Evolutionary conservation across 2,329 filamentous ascomycete species (phyloP).

Genomic region (Daldinia sp.): DNA sequence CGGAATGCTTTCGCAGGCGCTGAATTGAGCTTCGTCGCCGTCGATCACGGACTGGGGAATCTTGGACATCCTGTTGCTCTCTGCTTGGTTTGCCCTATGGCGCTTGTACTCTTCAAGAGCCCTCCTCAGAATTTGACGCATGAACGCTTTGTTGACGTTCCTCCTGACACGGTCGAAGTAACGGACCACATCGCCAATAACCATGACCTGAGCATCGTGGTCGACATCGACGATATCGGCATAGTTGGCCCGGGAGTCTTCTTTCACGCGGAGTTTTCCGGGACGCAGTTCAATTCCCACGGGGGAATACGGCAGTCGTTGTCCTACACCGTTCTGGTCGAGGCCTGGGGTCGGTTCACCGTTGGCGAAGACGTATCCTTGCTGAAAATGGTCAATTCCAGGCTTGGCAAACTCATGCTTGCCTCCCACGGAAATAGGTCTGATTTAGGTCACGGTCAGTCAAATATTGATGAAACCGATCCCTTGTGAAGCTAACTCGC

Average conservation of each 20-base stretch:
- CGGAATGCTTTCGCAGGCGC: constrained; percentile 35
- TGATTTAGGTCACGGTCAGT: constrained; percentile 43
- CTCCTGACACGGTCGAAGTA: constrained; percentile 55
- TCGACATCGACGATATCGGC: constrained; percentile 54
- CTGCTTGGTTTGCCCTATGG: constrained; percentile 38
- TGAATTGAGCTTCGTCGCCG: constrained; percentile 28
- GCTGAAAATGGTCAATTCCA: constrained; percentile 54
- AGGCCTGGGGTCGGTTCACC: constrained; percentile 51
- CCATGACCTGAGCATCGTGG: constrained; percentile 54
- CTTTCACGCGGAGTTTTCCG: constrained; percentile 52
- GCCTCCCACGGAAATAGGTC: constrained; percentile 52
- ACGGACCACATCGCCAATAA: constrained; percentile 53
- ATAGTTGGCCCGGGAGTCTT: constrained; percentile 55
- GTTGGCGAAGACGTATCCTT: constrained; percentile 53
- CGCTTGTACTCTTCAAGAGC: constrained; percentile 53
- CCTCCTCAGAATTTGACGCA: constrained; percentile 53
- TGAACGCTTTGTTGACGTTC: constrained; percentile 55
- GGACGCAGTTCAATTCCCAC: constrained; percentile 53
- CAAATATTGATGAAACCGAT: constrained; percentile 30
- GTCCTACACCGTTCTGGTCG: constrained; percentile 47
- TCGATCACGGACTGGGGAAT: constrained; percentile 22
- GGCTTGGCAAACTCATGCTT: constrained; percentile 55
- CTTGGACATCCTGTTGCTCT: constrained; percentile 21
- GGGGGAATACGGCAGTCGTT: constrained; percentile 52
- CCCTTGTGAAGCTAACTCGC: constrained; percentile 22